Evolutionary conservation across 1,284 basidiomycete genomes (phyloP).

Genomic region (Ceratobasidium papillatum): DNA sequence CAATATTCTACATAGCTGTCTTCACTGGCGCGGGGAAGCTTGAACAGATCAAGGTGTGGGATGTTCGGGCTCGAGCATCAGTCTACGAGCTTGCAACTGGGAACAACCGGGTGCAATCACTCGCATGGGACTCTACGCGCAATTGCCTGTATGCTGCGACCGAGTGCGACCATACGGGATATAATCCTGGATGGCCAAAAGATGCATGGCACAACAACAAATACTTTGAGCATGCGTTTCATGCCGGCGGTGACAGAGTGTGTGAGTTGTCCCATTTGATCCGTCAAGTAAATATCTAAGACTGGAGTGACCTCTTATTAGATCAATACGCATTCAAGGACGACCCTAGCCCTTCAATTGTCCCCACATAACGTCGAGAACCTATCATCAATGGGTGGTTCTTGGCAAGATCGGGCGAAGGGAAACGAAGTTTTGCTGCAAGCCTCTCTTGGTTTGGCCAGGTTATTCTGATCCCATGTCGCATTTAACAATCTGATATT

Average conservation of each 20-base stretch:
- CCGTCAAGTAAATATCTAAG: neutral
- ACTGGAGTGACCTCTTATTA: neutral
- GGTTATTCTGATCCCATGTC: too few relatives aligned
- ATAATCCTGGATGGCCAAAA: constrained; percentile 5
- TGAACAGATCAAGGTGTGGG: constrained; percentile 32
- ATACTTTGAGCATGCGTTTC: constrained; percentile 10
- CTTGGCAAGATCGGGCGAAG: too few relatives aligned
- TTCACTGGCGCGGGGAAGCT: constrained; percentile 11
- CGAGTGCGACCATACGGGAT: constrained; percentile 5
- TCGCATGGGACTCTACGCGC: constrained; percentile 17
- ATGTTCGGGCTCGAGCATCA: constrained; percentile 24
- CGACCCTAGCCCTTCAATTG: neutral
- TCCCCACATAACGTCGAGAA: constrained; percentile 34
- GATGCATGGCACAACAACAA: neutral
- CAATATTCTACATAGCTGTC: neutral
- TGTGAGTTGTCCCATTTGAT: neutral
- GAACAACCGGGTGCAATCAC: constrained; percentile 22
- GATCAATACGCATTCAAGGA: constrained; percentile 37
- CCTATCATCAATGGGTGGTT: too few relatives aligned
- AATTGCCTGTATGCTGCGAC: constrained; percentile 30
- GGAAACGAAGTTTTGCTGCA: too few relatives aligned
- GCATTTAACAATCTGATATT: too few relatives aligned
- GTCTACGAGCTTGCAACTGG: constrained; percentile 37
- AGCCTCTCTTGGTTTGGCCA: too few relatives aligned
- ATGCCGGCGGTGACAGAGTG: constrained; percentile 3